Conservation (phyloP, 176 grass and related monocot species). For the Oryza longistaminata region DNA sequence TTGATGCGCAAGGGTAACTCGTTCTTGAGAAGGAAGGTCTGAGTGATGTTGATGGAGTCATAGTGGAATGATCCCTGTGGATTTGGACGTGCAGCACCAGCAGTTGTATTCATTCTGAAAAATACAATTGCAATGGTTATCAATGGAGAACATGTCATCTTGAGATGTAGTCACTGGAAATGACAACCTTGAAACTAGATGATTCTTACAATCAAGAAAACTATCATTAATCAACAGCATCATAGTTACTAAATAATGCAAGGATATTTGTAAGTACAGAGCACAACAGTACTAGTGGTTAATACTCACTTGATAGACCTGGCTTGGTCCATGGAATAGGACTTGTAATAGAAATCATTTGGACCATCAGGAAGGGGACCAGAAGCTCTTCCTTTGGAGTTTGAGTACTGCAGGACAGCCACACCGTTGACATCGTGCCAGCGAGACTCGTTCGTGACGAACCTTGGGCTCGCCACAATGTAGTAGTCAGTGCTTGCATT, state of each 20-base stretch:
- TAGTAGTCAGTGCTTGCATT: conserved; percentile 87
- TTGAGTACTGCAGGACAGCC: conserved; percentile 83
- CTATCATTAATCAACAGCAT: neutral
- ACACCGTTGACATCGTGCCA: conserved; percentile 78
- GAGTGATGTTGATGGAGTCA: conserved; percentile 69
- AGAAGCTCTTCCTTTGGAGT: conserved; percentile 70
- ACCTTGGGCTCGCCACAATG: conserved; percentile 89
- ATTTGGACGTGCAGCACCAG: conserved; percentile 83
- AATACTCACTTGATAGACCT: conserved; percentile 71
- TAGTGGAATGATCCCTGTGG: conserved; percentile 94
- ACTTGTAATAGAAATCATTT: conserved; percentile 73
- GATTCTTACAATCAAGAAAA: neutral
- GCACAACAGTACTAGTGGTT: neutral
- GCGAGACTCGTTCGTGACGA: conserved; percentile 43
- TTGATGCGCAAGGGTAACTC: conserved; percentile 47
- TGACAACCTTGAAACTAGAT: neutral
- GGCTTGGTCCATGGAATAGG: conserved; percentile 80
- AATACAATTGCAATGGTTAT: conserved; percentile 5
- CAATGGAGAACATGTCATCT: conserved; percentile 15
- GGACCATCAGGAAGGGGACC: conserved; percentile 75
- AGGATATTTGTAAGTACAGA: neutral
- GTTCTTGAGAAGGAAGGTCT: conserved; percentile 70
- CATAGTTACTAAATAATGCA: neutral
- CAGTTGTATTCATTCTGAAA: conserved; percentile 74
- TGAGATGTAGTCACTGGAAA: neutral